Conservation (phyloP, 139 green algal species). For the Nannochloris sp. region DNA sequence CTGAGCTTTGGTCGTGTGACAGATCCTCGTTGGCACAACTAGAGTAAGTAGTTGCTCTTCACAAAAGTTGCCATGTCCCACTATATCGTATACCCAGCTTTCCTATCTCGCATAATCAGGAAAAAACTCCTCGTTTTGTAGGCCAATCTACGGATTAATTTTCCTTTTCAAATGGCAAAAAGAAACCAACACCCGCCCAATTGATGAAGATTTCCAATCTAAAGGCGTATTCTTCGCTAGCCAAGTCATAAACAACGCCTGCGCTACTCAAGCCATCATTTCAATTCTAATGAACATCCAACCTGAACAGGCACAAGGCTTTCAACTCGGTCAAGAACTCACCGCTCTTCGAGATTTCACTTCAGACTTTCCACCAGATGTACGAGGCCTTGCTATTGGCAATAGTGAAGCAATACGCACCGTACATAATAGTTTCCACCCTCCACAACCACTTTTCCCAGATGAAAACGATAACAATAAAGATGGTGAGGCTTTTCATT, state of each 20-base stretch:
- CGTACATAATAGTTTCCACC: constrained; percentile 93
- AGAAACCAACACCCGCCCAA: constrained; percentile 55
- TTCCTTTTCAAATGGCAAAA: constrained; percentile 97
- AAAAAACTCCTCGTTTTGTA: constrained; percentile 23
- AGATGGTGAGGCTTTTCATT: constrained; percentile 72
- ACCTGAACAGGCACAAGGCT: constrained; percentile 28
- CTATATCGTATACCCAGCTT: constrained; percentile 17
- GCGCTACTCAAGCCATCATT: constrained; percentile 92
- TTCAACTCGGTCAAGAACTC: constrained; percentile 64
- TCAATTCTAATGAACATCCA: constrained; percentile 85
- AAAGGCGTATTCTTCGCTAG: constrained; percentile 88
- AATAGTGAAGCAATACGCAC: constrained; percentile 88
- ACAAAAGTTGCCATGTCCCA: constrained; percentile 7
- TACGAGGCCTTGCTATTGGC: constrained; percentile 85
- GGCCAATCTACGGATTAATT: constrained; percentile 91
- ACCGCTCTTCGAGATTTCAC: constrained; percentile 79
- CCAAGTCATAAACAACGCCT: constrained; percentile 93
- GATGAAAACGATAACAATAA: constrained; percentile 47
- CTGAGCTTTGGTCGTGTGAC: constrained; percentile 82
- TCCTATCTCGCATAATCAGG: neutral
- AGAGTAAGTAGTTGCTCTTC: constrained; percentile 19
- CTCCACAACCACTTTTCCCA: constrained; percentile 77
- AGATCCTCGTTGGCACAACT: constrained; percentile 45
- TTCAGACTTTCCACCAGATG: constrained; percentile 66
- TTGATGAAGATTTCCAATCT: constrained; percentile 32